Percentiles rank a stretch among this genome's conserved stretches.
phyloP scores from a whole-genome alignment of 495 filamentous ascomycete species.

The Penicillium lividum region DNA sequence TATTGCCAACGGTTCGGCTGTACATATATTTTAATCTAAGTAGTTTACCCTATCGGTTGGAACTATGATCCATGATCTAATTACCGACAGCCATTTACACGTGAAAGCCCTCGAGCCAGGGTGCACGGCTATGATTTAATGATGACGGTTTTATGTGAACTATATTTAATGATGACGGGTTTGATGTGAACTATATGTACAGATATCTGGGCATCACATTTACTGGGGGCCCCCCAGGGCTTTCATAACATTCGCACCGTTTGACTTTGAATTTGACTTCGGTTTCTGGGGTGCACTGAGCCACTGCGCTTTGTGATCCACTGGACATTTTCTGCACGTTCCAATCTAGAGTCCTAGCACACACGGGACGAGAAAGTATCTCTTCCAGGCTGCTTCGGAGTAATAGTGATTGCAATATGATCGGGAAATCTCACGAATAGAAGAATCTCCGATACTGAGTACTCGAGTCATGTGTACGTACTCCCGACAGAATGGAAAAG shows the following conservation, averaged over 20 bases:
- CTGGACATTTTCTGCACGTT: constrained; percentile 25
- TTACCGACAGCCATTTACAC: constrained; percentile 19
- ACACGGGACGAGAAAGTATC: constrained; percentile 10
- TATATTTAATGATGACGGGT: not conserved
- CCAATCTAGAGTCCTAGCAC: constrained; percentile 20
- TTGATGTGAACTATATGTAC: no score
- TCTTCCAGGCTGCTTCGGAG: no score
- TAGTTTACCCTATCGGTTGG: not conserved
- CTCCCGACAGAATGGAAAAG: constrained; percentile 4
- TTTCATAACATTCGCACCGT: no score
- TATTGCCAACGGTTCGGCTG: constrained; percentile 20
- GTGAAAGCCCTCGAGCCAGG: constrained; percentile 8
- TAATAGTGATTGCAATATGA: not conserved
- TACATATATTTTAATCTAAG: constrained; percentile 3
- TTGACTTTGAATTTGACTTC: not conserved
- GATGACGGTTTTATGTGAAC: no score
- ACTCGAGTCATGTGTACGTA: constrained; percentile 2
- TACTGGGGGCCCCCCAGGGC: not conserved
- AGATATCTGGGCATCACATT: not conserved
- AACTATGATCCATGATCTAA: constrained; percentile 15
- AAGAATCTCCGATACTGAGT: not conserved
- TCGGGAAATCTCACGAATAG: not conserved
- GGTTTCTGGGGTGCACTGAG: not conserved
- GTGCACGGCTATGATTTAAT: not conserved
- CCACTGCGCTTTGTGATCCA: constrained; percentile 20